These are phyloP conservation scores for Eucalyptus curtisii DNA, from an alignment of 345 rosid genomes.

Conservation along the genomic window DNA sequence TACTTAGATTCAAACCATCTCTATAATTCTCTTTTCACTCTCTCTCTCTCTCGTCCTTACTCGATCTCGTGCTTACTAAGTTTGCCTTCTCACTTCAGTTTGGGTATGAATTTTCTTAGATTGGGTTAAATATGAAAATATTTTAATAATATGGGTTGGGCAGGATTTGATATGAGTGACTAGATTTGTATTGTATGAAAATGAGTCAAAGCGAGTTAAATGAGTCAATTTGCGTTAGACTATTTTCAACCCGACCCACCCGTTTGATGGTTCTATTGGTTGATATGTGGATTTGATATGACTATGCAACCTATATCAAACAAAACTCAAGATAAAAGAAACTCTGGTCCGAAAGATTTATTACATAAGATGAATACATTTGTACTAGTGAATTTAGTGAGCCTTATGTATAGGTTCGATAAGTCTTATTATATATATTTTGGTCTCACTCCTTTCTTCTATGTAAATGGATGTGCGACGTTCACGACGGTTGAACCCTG, in stretches of 20 bases:
- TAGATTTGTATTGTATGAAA: no score
- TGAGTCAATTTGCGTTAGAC: not conserved
- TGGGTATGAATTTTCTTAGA: not conserved
- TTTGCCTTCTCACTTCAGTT: accelerated
- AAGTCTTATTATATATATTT: not conserved
- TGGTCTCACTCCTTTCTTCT: not conserved
- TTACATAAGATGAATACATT: not conserved
- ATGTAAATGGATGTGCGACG: not conserved
- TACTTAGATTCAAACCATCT: not conserved
- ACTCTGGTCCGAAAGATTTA: not conserved
- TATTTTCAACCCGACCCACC: not conserved
- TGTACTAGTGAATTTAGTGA: not conserved
- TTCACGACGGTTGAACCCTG: not conserved
- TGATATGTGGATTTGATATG: not conserved
- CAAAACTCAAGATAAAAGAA: not conserved
- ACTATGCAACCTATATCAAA: not conserved
- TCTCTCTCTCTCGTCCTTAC: no score
- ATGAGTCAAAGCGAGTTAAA: not conserved
- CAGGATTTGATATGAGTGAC: accelerated
- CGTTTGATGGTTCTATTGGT: no score
- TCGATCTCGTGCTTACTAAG: accelerated
- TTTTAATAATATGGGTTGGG: no score
- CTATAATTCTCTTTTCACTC: not conserved
- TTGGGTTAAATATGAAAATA: not conserved
- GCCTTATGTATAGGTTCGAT: not conserved